phyloP scores from a whole-genome alignment of 1,284 basidiomycete genomes.

The Xerocomus minutiporus region DNA sequence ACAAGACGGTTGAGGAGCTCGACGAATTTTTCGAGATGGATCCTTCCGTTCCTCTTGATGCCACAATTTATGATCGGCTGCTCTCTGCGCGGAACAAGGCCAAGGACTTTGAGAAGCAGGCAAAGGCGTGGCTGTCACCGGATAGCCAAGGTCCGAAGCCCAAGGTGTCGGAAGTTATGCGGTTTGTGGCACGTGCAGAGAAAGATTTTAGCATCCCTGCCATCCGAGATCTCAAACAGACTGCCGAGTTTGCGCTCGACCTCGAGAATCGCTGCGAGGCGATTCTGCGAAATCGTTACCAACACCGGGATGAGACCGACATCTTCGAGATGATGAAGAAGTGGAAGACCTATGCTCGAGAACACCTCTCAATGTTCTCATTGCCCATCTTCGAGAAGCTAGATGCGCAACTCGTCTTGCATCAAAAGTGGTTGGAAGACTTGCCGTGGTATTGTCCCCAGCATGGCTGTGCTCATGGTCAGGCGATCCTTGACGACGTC shows the following conservation, averaged over 20 bases:
- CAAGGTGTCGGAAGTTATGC: conserved; percentile 60
- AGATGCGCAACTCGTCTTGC: conserved; percentile 57
- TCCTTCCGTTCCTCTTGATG: conserved; percentile 58
- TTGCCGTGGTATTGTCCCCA: conserved; percentile 73
- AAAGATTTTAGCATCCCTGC: conserved; percentile 68
- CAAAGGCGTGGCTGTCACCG: conserved; percentile 60
- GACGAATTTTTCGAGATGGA: conserved; percentile 62
- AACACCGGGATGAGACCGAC: conserved; percentile 51
- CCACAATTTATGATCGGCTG: conserved; percentile 55
- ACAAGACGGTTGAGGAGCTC: conserved; percentile 69
- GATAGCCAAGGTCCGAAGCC: conserved; percentile 52
- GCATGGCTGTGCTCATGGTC: conserved; percentile 57
- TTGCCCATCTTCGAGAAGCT: conserved; percentile 69
- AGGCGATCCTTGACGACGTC: conserved; percentile 65
- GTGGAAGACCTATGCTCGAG: conserved; percentile 66
- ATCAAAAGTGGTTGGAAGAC: conserved; percentile 65
- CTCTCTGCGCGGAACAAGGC: conserved; percentile 58
- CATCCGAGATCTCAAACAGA: conserved; percentile 60
- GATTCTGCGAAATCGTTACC: conserved; percentile 62
- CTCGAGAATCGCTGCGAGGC: conserved; percentile 69
- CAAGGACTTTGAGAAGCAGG: conserved; percentile 72
- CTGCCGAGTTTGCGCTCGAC: conserved; percentile 66
- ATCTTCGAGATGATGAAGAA: conserved; percentile 64
- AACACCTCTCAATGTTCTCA: conserved; percentile 66
- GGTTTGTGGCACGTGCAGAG: conserved; percentile 63